phyloP scores from a whole-genome alignment of 176 grass and related monocot species.

The Luzula sylvatica region DNA sequence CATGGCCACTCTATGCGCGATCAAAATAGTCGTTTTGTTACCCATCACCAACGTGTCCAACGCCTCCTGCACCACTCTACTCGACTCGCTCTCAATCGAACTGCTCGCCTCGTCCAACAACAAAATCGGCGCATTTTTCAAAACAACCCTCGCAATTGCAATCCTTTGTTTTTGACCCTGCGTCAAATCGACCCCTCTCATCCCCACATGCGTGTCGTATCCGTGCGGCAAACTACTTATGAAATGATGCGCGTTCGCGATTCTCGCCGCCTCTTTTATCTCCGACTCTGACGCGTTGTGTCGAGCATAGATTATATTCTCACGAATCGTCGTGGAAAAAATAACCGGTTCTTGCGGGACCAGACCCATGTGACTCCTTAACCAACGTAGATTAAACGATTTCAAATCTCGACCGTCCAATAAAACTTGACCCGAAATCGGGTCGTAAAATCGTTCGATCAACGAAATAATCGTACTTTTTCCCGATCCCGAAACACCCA shows the following conservation, averaged over 20 bases:
- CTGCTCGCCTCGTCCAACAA: slow-evolving; percentile 95
- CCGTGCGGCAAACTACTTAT: slow-evolving; percentile 98
- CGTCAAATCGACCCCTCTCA: slow-evolving; percentile 93
- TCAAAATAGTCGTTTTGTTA: slow-evolving; percentile 98
- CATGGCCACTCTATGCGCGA: slow-evolving; percentile 93
- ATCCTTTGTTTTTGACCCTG: slow-evolving; percentile 91
- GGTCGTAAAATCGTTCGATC: slow-evolving; percentile 93
- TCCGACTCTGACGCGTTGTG: slow-evolving; percentile 98
- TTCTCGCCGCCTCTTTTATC: slow-evolving; percentile 89
- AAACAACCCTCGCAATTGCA: slow-evolving; percentile 89
- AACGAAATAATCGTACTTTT: slow-evolving; percentile 99
- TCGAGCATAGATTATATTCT: slow-evolving; percentile 96
- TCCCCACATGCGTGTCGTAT: slow-evolving; percentile 97
- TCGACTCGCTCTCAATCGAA: slow-evolving; percentile 89
- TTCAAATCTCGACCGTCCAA: slow-evolving; percentile 96
- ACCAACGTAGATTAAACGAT: slow-evolving; percentile 86
- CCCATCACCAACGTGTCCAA: slow-evolving; percentile 96
- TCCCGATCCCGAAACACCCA: slow-evolving; percentile 90
- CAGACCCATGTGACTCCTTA: slow-evolving; percentile 94
- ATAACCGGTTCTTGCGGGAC: slow-evolving; percentile 95
- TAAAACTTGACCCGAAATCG: slow-evolving; percentile 85
- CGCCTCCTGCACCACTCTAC: slow-evolving; percentile 94
- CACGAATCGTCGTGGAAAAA: slow-evolving; percentile 97
- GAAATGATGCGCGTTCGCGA: slow-evolving; percentile 98
- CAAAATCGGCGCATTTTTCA: slow-evolving; percentile 96